A percentile compares a stretch with the other conserved stretches of the same genome.
Evolutionary conservation across 164 flowering plant species (phyloP).

Genomic region (Magnolia officinalis): DNA sequence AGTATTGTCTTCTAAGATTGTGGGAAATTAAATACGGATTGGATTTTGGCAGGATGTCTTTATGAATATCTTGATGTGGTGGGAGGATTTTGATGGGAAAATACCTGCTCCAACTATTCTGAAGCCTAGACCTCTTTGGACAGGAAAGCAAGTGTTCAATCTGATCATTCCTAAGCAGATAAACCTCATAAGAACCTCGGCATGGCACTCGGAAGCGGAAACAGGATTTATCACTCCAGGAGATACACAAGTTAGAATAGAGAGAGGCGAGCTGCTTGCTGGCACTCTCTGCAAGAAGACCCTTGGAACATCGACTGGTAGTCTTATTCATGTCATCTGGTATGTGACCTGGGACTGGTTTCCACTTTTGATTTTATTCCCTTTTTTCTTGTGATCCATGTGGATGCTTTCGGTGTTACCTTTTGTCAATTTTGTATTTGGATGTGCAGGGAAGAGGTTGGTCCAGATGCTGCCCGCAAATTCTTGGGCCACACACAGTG

Average conservation of each 20-base stretch:
- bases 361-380: background rate
- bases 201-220: slow-evolving; percentile 92
- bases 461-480: slow-evolving; percentile 99
- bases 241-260: slow-evolving; percentile 88
- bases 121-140: slow-evolving; percentile 97
- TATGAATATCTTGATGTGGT: slow-evolving; percentile 99
- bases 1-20: background rate
- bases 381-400: background rate
- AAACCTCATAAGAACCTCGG: slow-evolving; percentile 74
- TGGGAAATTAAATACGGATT: too few species aligned
- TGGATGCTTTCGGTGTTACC: slow-evolving; percentile 5
- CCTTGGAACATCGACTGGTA: slow-evolving; percentile 91
- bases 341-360: slow-evolving; percentile 20
- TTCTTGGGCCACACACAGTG: slow-evolving; percentile 98
- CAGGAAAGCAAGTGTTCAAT: slow-evolving; percentile 97
- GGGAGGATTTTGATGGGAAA: slow-evolving; percentile 99
- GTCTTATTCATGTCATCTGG: slow-evolving; percentile 99
- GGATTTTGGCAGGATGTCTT: slow-evolving; percentile 76
- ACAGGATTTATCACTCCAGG: slow-evolving; percentile 83
- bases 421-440: background rate
- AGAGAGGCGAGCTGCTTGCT: slow-evolving; percentile 84
- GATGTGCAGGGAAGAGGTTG: slow-evolving; percentile 93
- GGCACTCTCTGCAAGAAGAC: slow-evolving; percentile 97
- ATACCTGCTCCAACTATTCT: slow-evolving; percentile 90
- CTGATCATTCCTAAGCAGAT: slow-evolving; percentile 96